Conservation (phyloP, 805 yeast genomes). For the Teunomyces panamensis region DNA sequence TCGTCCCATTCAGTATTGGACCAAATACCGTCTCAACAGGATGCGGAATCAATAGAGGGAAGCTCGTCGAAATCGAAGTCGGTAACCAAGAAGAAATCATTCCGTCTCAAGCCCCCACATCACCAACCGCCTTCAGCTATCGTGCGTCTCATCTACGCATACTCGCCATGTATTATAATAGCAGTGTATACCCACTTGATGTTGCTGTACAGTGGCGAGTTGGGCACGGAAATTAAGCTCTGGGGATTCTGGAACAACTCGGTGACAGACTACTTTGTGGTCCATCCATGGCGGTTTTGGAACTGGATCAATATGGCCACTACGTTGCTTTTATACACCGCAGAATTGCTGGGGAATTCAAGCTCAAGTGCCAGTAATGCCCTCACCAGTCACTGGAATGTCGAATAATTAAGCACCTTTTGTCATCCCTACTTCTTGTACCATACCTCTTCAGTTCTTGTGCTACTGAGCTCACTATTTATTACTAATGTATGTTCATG, state of each 20-base stretch:
- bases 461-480: constrained; percentile 3
- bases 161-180: constrained; percentile 89
- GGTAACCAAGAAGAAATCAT: constrained; percentile 7
- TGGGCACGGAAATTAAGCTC: constrained; percentile 58
- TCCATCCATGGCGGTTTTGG: constrained; percentile 94
- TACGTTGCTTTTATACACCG: constrained; percentile 72
- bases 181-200: constrained; percentile 94
- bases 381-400: constrained; percentile 44
- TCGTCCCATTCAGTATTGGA: constrained; percentile 15
- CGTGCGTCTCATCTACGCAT: constrained; percentile 70
- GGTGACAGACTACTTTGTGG: constrained; percentile 19
- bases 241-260: constrained; percentile 52
- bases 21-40: neutral
- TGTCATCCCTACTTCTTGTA: neutral
- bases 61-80: neutral
- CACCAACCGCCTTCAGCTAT: constrained; percentile 31
- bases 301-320: constrained; percentile 90
- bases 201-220: constrained; percentile 80
- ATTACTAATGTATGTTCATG: constrained; percentile 1
- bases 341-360: constrained; percentile 59
- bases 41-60: neutral
- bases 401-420: constrained; percentile 22
- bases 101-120: constrained; percentile 14
- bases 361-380: constrained; percentile 28
- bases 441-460: constrained; percentile 2